Evolutionary conservation across 2,329 filamentous ascomycete species (phyloP), one percentile per base, ranked within the genome.

Genomic region (Cryoendolithus antarcticus): DNA sequence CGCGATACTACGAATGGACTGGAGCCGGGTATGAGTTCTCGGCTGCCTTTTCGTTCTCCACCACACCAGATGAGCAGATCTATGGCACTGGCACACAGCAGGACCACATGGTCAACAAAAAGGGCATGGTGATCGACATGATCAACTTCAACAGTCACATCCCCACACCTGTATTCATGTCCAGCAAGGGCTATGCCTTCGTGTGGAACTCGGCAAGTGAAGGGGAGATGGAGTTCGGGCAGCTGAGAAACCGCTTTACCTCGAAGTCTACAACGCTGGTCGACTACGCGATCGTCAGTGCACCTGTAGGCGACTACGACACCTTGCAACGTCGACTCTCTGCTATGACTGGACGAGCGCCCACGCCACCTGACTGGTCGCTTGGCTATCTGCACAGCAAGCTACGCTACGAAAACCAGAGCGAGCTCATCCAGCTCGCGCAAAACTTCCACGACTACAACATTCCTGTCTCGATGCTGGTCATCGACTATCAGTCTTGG

Each of bases 1-100:
- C 60, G 0, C 46, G 60, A 6, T 61, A 59, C 35, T 62, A 62
- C 41, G 51, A 46, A 1, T 62, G 58, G 56, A 52, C 47, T n/a
- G 54, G 54, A 2, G 33, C 32, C 10, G 57, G 59, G 2, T 57
- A 56, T 21, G 59, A 61, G 30, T 62, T 62, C 35, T 45, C 44
- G 1, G 55, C 59, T 7, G 53, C 57, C 5, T 62, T 60, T 42
- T 60, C 59, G 2, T 62, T 60, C 44, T 56, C 53, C 11, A 56
- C 57, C 0, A 52, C 53, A 1, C 50, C 55, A 8, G 50, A 57
- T 30, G 55, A 57, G 45, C 53, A 56, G 30, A 56, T 57, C 30
- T 58, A 51, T 35, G 55, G 55, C 7, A 58, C 52, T 15, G 53
- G 54, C 7, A 38, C 37, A 10, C 52, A 51, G 8, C 52, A 57